phyloP scores from a whole-genome alignment of 805 yeast species.

The Monosporozyma yasuniensis region DNA sequence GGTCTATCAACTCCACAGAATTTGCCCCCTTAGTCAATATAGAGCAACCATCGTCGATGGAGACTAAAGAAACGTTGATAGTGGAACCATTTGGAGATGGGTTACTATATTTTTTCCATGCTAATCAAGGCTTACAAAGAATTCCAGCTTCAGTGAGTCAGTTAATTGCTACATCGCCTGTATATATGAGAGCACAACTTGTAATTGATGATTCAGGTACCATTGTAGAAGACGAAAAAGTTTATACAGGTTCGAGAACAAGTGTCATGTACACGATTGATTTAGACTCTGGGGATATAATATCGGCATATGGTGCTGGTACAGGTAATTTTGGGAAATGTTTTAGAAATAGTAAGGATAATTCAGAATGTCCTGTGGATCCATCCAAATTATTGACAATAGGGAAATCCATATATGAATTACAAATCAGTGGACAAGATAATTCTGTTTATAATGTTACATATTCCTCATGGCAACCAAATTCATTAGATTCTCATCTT shows the following conservation, averaged over 20 bases:
- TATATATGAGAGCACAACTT: slow-evolving; percentile 43
- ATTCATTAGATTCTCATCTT: slow-evolving; percentile 58
- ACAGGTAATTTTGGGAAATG: slow-evolving; percentile 24
- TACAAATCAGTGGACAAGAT: slow-evolving; percentile 66
- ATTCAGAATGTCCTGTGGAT: slow-evolving; percentile 4
- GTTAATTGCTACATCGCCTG: slow-evolving; percentile 76
- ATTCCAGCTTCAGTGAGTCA: slow-evolving; percentile 74
- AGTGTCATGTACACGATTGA: slow-evolving; percentile 71
- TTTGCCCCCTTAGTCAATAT: slow-evolving; percentile 20
- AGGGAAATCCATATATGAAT: slow-evolving; percentile 65
- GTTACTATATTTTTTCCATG: slow-evolving; percentile 67
- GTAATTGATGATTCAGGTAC: slow-evolving; percentile 38
- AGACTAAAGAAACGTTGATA: slow-evolving; percentile 51
- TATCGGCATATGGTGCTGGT: slow-evolving; percentile 58
- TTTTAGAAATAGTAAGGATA: slow-evolving; percentile 5
- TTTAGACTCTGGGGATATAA: slow-evolving; percentile 61
- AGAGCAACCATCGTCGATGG: slow-evolving; percentile 10
- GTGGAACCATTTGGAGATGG: slow-evolving; percentile 91
- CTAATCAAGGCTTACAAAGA: slow-evolving; percentile 63
- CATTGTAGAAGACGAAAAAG: slow-evolving; percentile 50
- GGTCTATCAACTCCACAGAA: slow-evolving; percentile 58
- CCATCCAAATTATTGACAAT: slow-evolving; percentile 34
- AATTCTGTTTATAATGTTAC: slow-evolving; percentile 77
- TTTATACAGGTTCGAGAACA: slow-evolving; percentile 76
- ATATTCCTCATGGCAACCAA: slow-evolving; percentile 86